A percentile compares a stretch with the other conserved stretches of the same genome.
phyloP scores from a whole-genome alignment of 345 rosid genomes.

The Bruguiera sexangula region DNA sequence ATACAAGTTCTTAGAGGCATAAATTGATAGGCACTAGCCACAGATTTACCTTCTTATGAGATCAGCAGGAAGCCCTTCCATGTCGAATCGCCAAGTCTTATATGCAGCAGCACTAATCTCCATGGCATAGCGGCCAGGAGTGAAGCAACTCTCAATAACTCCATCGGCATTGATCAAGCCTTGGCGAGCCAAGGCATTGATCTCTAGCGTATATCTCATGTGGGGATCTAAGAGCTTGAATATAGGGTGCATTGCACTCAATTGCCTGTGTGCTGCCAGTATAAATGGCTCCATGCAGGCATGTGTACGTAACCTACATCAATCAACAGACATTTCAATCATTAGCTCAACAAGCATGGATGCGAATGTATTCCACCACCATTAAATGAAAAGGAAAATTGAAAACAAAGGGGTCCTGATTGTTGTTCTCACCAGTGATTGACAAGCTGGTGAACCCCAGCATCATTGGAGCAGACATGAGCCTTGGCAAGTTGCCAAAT shows the following conservation, averaged over 20 bases:
- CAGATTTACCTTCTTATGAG: conserved; percentile 77
- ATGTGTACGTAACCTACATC: conserved; percentile 70
- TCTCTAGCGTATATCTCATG: conserved; percentile 91
- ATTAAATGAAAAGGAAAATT: too few relatives aligned
- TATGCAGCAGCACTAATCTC: conserved; percentile 88
- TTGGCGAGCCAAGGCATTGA: conserved; percentile 85
- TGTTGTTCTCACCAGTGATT: conserved; percentile 59
- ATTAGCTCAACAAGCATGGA: background rate
- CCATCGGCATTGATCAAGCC: conserved; percentile 69
- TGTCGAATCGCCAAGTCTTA: conserved; percentile 78
- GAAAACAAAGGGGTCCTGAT: too few relatives aligned
- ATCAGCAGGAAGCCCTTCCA: conserved; percentile 89
- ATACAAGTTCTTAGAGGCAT: too few relatives aligned
- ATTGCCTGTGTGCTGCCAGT: conserved; percentile 84
- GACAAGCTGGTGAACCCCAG: conserved; percentile 91
- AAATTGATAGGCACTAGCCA: background rate
- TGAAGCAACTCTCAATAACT: conserved; percentile 84
- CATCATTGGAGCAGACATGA: conserved; percentile 89
- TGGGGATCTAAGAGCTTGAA: conserved; percentile 90
- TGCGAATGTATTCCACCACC: too few relatives aligned
- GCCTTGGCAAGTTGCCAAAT: conserved; percentile 95
- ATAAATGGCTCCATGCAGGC: conserved; percentile 89
- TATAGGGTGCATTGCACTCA: conserved; percentile 94
- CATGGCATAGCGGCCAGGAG: conserved; percentile 85
- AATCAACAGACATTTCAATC: background rate